Percentiles rank a stretch among this genome's conserved stretches.
phyloP scores from a whole-genome alignment of 768 basidiomycete species.

The Baorangia bicolor region DNA sequence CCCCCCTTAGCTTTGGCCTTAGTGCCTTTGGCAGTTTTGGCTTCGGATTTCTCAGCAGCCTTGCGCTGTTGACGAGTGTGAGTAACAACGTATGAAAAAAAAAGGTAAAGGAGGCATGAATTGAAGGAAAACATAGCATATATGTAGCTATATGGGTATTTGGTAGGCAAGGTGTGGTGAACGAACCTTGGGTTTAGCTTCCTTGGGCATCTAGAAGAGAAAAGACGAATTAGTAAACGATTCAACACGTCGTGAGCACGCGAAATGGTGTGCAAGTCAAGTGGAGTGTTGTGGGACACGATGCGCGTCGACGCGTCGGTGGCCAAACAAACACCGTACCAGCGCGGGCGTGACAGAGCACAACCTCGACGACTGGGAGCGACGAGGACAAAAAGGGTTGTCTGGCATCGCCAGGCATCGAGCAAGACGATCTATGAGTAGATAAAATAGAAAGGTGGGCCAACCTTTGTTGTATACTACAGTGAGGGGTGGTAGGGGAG shows the following conservation, averaged over 20 bases:
- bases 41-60: slow-evolving; percentile 69
- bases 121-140: slow-evolving; percentile 15
- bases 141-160: slow-evolving; percentile 13
- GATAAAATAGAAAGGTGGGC: slow-evolving; percentile 21
- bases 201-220: slow-evolving; percentile 72
- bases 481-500: slow-evolving; percentile 21
- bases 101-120: background rate
- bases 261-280: slow-evolving; percentile 31
- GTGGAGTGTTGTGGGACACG: slow-evolving; percentile 29
- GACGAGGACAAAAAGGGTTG: slow-evolving; percentile 8
- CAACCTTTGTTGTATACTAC: slow-evolving; percentile 33
- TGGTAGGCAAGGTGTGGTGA: slow-evolving; percentile 5
- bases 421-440: slow-evolving; percentile 22
- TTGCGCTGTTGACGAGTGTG: slow-evolving; percentile 52
- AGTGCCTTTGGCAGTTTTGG: slow-evolving; percentile 49
- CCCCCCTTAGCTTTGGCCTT: slow-evolving; percentile 68
- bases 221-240: slow-evolving; percentile 34
- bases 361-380: slow-evolving; percentile 27
- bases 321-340: slow-evolving; percentile 36
- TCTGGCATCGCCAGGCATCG: slow-evolving; percentile 20
- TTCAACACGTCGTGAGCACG: slow-evolving; percentile 41
- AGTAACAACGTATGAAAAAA: slow-evolving; percentile 11
- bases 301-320: slow-evolving; percentile 37
- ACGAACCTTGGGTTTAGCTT: slow-evolving; percentile 68
- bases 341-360: slow-evolving; percentile 17